Percentiles rank a stretch among this genome's conserved stretches.
Conservation (phyloP, 2,329 filamentous ascomycete genomes). For the Elsinoe ampelina region DNA sequence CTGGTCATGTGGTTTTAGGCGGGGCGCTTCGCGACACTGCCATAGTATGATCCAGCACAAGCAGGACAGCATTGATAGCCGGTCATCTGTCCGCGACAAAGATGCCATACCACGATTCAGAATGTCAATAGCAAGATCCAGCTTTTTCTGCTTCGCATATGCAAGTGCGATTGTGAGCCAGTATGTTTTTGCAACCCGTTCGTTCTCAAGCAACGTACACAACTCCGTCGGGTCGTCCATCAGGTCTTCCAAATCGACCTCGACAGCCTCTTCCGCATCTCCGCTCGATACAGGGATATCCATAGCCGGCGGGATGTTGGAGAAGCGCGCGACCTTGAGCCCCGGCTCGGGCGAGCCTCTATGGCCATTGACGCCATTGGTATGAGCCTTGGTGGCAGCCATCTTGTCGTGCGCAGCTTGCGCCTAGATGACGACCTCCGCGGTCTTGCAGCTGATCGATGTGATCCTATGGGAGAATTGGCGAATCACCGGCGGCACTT, state of each 20-base stretch:
- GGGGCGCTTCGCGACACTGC: conserved; percentile 74
- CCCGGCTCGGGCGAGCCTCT: conserved; percentile 27
- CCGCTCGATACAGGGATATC: conserved; percentile 55
- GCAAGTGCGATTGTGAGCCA: conserved; percentile 98
- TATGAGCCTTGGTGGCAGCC: conserved; percentile 43
- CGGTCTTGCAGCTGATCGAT: no score
- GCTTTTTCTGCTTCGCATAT: conserved; percentile 91
- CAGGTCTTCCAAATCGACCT: conserved; percentile 84
- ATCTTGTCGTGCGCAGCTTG: conserved; percentile 29
- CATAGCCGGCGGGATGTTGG: conserved; percentile 53
- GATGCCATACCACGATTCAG: conserved; percentile 64
- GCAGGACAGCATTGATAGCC: conserved; percentile 72
- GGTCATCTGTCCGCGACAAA: conserved; percentile 64
- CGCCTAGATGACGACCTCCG: no score
- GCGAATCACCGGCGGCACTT: no score
- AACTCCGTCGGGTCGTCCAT: conserved; percentile 91
- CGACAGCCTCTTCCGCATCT: conserved; percentile 64
- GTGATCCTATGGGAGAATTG: no score
- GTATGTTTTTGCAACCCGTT: conserved; percentile 79
- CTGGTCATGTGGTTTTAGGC: conserved; percentile 48
- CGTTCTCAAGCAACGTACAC: conserved; percentile 89
- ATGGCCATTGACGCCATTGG: conserved; percentile 44
- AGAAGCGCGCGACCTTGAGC: conserved; percentile 41
- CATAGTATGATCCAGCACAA: conserved; percentile 86
- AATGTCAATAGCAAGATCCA: conserved; percentile 69